Conservation (phyloP, 106 monocot genomes). For the Allium sativum region DNA sequence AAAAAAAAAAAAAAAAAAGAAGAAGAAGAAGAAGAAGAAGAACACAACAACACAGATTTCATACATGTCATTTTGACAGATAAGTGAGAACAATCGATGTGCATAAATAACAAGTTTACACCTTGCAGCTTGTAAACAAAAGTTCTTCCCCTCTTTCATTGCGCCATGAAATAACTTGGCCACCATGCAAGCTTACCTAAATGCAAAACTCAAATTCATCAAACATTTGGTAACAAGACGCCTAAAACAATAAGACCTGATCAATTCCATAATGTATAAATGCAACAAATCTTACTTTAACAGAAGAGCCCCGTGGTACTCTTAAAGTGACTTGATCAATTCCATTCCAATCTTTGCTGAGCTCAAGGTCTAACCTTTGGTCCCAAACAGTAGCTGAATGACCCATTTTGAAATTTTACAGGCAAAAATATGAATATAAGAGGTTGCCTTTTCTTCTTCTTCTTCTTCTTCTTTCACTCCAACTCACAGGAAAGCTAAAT, state of each 20-base stretch:
- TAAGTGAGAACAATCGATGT: no score
- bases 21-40: no score
- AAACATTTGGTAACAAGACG: not conserved
- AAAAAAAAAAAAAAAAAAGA: no score
- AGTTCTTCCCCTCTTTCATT: constrained; percentile 81
- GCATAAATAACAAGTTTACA: not conserved
- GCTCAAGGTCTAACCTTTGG: constrained; percentile 39
- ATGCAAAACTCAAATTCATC: constrained; percentile 11
- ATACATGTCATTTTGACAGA: no score
- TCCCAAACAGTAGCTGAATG: constrained; percentile 47
- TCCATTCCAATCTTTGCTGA: constrained; percentile 78
- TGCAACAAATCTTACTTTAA: constrained; percentile 32
- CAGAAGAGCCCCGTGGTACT: constrained; percentile 71
- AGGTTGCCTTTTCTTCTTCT: not conserved
- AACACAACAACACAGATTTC: no score
- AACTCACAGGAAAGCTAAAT: constrained; percentile 6
- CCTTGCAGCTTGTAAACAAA: constrained; percentile 87
- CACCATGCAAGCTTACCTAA: constrained; percentile 84
- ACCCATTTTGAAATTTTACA: constrained; percentile 38
- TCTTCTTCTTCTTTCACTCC: not conserved
- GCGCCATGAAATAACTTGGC: constrained; percentile 85
- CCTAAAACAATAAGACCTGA: no score
- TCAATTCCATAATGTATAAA: no score
- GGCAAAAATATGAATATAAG: not conserved
- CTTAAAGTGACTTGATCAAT: constrained; percentile 64